Conservation (phyloP, 306 rosid genomes). For the Spatholobus suberectus region DNA sequence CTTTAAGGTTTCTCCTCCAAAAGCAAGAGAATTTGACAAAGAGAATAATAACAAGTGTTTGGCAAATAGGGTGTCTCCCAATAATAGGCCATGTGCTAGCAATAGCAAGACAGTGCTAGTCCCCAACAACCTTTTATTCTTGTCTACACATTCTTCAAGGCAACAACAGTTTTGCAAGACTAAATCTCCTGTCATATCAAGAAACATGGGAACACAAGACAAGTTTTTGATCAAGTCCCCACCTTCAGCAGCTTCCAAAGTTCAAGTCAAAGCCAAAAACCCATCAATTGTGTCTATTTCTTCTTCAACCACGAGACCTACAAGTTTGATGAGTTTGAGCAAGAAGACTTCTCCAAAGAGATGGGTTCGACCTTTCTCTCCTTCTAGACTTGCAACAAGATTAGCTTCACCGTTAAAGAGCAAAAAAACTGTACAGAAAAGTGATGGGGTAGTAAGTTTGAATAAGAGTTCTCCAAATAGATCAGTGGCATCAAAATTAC, state of each 20-base stretch:
- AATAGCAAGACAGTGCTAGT: constrained; percentile 61
- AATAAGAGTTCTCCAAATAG: constrained; percentile 65
- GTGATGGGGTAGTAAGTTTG: constrained; percentile 43
- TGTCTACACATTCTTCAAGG: constrained; percentile 48
- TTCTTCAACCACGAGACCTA: constrained; percentile 59
- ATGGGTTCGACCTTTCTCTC: constrained; percentile 65
- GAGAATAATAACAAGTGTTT: constrained; percentile 52
- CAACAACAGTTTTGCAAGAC: constrained; percentile 72
- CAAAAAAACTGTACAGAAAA: constrained; percentile 51
- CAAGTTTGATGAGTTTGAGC: constrained; percentile 31
- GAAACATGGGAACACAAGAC: constrained; percentile 67
- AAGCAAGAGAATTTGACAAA: constrained; percentile 60
- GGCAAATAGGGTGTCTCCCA: constrained; percentile 81
- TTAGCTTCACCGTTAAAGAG: constrained; percentile 70
- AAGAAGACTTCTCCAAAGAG: constrained; percentile 37
- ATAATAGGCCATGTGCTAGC: constrained; percentile 80
- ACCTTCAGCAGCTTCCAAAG: constrained; percentile 60
- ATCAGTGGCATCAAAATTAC: constrained; percentile 65
- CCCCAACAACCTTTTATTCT: constrained; percentile 92
- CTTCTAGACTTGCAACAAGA: constrained; percentile 64
- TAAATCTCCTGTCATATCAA: constrained; percentile 72
- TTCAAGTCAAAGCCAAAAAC: constrained; percentile 65
- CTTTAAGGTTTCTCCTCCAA: constrained; percentile 88
- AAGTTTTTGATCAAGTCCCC: constrained; percentile 88
- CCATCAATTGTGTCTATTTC: constrained; percentile 61